A percentile compares a stretch with the other conserved stretches of the same genome.
These are phyloP conservation scores for Schoenoplectus tabernaemontani DNA, from an alignment of 202 grass and related monocot genomes.

Conservation along the genomic window DNA sequence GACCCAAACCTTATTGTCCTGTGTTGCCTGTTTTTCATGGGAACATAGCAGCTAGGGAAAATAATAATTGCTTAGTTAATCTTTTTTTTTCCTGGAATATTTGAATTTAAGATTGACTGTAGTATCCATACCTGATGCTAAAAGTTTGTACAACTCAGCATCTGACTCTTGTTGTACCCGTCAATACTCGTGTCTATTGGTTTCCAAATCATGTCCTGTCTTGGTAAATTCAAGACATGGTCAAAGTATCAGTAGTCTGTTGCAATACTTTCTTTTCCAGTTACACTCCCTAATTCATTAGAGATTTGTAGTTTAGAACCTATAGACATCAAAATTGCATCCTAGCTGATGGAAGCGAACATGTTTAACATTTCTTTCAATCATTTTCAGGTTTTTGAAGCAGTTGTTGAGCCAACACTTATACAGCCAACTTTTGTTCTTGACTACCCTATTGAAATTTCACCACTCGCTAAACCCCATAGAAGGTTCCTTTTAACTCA, in stretches of 20 bases:
- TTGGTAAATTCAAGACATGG: not conserved
- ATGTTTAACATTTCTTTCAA: not conserved
- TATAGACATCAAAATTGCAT: not conserved
- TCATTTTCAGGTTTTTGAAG: conserved; percentile 82
- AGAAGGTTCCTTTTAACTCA: conserved; percentile 49
- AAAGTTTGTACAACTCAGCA: not conserved
- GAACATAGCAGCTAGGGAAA: not conserved
- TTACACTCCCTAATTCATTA: not conserved
- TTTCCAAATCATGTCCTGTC: not conserved
- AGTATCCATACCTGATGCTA: not conserved
- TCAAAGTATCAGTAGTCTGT: not conserved
- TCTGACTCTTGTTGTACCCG: not conserved
- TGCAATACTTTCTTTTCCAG: not conserved
- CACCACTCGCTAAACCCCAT: conserved; percentile 86
- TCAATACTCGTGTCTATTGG: not conserved
- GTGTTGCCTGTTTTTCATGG: not conserved
- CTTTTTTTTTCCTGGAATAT: not conserved
- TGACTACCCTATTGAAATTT: conserved; percentile 98
- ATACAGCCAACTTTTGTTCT: conserved; percentile 97
- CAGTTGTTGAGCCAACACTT: conserved; percentile 77
- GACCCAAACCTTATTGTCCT: not conserved
- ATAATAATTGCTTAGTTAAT: not conserved
- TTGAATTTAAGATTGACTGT: not conserved
- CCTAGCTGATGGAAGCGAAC: not conserved
- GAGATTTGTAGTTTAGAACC: not conserved